Evolutionary conservation across 2,329 filamentous ascomycete genomes (phyloP).

Genomic region (Fusarium setosum): DNA sequence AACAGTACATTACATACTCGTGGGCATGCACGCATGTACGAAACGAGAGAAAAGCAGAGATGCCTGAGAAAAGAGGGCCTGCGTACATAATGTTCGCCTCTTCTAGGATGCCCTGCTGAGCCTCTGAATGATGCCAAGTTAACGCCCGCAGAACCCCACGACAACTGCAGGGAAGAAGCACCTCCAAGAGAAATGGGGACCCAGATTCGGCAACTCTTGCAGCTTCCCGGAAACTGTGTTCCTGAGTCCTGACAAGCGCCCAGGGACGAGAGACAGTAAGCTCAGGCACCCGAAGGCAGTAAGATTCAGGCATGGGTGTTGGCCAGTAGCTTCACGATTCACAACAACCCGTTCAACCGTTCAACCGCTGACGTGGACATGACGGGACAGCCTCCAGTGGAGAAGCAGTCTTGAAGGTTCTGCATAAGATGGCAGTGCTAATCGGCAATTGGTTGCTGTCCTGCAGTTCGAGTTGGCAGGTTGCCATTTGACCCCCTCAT

Average conservation of each 20-base stretch:
- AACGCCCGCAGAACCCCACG: not conserved
- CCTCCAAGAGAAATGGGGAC: not conserved
- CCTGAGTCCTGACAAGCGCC: not conserved
- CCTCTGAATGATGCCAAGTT: too few relatives aligned
- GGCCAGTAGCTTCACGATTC: slow-evolving; percentile 18
- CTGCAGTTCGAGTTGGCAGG: slow-evolving; percentile 12
- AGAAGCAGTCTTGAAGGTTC: slow-evolving; percentile 5
- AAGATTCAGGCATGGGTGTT: slow-evolving; percentile 7
- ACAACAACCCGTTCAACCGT: too few relatives aligned
- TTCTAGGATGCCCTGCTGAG: too few relatives aligned
- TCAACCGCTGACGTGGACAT: slow-evolving; percentile 36
- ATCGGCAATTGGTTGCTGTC: not conserved
- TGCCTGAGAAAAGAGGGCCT: slow-evolving; percentile 12
- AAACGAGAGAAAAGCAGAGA: slow-evolving; percentile 4
- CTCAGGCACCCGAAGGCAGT: slow-evolving; percentile 7
- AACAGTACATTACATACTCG: not conserved
- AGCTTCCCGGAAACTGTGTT: slow-evolving; percentile 14
- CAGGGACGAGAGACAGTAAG: not conserved
- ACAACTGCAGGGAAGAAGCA: not conserved
- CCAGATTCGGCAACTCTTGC: not conserved
- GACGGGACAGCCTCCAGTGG: slow-evolving; percentile 22
- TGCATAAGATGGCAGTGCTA: slow-evolving; percentile 18
- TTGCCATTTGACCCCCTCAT: too few relatives aligned
- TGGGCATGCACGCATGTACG: not conserved
- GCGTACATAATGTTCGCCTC: not conserved